Conservation (phyloP, 2,329 filamentous ascomycete species). For the Cladosporium sp. region DNA sequence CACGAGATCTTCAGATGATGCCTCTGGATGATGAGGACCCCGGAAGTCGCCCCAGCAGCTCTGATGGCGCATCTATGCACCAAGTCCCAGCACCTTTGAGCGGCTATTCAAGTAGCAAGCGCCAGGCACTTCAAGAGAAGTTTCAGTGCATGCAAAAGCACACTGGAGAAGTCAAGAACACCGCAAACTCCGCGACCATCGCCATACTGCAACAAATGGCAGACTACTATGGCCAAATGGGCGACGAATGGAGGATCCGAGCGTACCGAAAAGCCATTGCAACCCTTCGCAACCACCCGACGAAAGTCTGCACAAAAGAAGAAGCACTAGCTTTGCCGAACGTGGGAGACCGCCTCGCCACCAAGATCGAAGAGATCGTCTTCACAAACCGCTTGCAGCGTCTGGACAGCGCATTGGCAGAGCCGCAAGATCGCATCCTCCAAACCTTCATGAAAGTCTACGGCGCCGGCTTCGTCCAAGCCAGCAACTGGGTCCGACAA, state of each 20-base stretch:
- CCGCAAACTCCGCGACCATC: constrained; percentile 72
- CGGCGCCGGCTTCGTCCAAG: constrained; percentile 64
- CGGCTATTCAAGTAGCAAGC: constrained; percentile 9
- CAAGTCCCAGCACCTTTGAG: neutral
- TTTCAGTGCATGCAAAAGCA: constrained; percentile 57
- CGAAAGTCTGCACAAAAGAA: constrained; percentile 59
- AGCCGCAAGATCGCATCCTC: constrained; percentile 60
- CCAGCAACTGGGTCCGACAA: constrained; percentile 67
- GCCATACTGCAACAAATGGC: constrained; percentile 72
- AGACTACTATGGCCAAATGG: constrained; percentile 66
- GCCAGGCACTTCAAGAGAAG: constrained; percentile 29
- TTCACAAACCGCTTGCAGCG: constrained; percentile 64
- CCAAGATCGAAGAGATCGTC: constrained; percentile 86
- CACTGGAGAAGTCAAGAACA: constrained; percentile 40
- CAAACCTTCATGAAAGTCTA: constrained; percentile 72
- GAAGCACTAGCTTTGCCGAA: constrained; percentile 62
- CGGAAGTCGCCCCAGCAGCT: constrained; percentile 22
- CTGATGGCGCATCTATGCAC: constrained; percentile 11
- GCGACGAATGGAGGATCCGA: constrained; percentile 68
- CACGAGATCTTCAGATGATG: constrained; percentile 55
- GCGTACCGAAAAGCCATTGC: constrained; percentile 73
- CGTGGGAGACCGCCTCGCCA: constrained; percentile 67
- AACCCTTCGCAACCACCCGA: constrained; percentile 61
- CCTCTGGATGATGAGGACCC: constrained; percentile 36
- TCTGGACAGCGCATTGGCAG: constrained; percentile 62